Evolutionary conservation across 805 yeast species (phyloP), one percentile per base, ranked within the genome.

Genomic region (Lachancea sp.): DNA sequence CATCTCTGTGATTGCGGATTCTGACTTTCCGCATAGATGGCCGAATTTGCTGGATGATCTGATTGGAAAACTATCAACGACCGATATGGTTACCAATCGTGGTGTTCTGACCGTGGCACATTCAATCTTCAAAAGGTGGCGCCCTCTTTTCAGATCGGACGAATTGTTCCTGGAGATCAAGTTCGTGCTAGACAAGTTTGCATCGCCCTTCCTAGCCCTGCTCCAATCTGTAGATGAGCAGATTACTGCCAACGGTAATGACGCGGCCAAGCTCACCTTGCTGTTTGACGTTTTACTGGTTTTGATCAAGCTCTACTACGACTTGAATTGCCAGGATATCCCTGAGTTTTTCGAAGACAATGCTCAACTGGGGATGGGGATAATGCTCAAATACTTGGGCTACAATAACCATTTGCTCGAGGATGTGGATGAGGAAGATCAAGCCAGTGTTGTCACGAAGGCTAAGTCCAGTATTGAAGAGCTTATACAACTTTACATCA

Each of bases 311-410:
- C 78, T 95, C 31, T 95, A 86, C 66, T 88, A 81, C 61, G 99
- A 93, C 63, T 78, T 93, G 58, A 93, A 93, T 64, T 91, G 97
- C 66, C 99, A 95, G 68, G 99, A 93, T 66, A 83, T 93, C 44
- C 99, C 99, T 1, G 99, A 90, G 66, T 93, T 91, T 60, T 93
- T 93, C 62, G 99, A 95, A 67, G 98, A 93, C 66, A 77, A 93
- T 62, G 68, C 93, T 64, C 69, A 73, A 34, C 69, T 67, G 15
- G 89, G 95, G 44, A 86, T 95, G 93, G 72, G 72, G 4, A 76
- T 90, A 25, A 71, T 90, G 54, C 95, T 88, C 62, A 85, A 85
- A 65, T 91, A 90, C 62, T 71, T 93, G 47, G 67, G 73, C 34
- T 87, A 80, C 59, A 59, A 70, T 13, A 80, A 81, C 47, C 69